Conservation (phyloP, 495 filamentous ascomycete species). For the Chaetomium fimeti region DNA sequence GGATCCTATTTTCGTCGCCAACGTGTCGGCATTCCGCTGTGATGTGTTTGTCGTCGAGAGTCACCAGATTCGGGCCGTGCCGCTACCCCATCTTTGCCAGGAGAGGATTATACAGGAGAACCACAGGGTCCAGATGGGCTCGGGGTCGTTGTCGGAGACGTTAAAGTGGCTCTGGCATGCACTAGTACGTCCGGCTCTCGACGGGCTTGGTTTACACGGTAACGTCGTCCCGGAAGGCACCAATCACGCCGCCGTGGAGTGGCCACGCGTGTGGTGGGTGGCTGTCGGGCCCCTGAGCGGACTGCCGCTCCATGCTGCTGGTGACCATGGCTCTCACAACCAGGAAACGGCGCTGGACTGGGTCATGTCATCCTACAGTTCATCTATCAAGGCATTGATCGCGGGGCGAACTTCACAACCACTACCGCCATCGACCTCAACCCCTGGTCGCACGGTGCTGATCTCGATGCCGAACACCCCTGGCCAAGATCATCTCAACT, state of each 20-base stretch:
- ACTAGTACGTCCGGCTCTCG: neutral
- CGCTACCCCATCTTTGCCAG: neutral
- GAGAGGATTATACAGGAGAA: neutral
- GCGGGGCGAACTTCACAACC: neutral
- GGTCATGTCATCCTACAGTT: neutral
- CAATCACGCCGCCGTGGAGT: too few relatives aligned
- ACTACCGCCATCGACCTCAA: neutral
- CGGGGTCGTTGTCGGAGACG: neutral
- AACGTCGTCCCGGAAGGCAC: neutral
- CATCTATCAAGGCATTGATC: neutral
- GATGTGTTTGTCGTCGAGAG: neutral
- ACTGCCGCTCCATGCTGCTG: neutral
- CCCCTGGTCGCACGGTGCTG: neutral
- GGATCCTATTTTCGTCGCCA: neutral
- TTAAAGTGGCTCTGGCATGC: neutral
- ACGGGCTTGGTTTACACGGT: neutral
- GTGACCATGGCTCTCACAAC: neutral
- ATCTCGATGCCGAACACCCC: neutral
- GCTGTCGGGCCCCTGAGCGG: neutral
- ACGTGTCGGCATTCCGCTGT: neutral
- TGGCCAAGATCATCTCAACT: neutral
- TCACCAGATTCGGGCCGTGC: neutral
- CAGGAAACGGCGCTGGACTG: neutral
- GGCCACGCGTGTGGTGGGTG: neutral
- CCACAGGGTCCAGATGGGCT: too few relatives aligned